Base-by-base conservation (phyloP, 2,329 filamentous ascomycete genomes). In the Trichoderma citrinoviride region DNA sequence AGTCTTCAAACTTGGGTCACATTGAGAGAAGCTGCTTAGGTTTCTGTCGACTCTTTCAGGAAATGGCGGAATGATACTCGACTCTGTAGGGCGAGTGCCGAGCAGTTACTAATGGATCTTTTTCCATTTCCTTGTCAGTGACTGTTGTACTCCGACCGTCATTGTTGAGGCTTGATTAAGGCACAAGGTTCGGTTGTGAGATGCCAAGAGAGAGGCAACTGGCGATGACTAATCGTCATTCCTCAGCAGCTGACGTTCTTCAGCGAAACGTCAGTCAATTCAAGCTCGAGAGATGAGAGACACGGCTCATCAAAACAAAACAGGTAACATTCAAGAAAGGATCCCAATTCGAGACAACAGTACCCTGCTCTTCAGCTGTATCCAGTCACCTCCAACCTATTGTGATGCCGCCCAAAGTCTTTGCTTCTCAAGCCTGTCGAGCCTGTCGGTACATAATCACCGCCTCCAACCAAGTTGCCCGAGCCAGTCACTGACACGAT, bases 351-450 rank as follows among this genome's bases (percentile, higher is more conserved):
- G 40, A 41, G 17, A 40, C 46, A 7, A 21, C 25, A 40, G 3
- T 10, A 17, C 12, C 8, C 0, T n/a, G 4, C 3, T 19, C 3
- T n/a, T 17, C 7, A 17, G 33, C 7, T 6, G 5, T 23, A 7
- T 2, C 14, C 17, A 21, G 19, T n/a, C 12, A 19, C 29, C 8
- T 29, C 37, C 6, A 7, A 5, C 2, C 27, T 44, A 21, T 41
- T 17, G 19, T n/a, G n/a, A 61, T 61, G 57, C 57, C 23, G 17
- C 46, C 46, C 29, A 61, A 44, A 52, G 37, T 43, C n/a, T 61
- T 52, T 25, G 47, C 57, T 5, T 61, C 57, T 8, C 57, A 61
- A 61, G 46, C 57, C 3, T 61, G 57, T 25, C 57, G 57, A 52
- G 57, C 57, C 47, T 61, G 57, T 52, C 57, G 57, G 57, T 61